phyloP scores from a whole-genome alignment of 106 monocot species.

The Posidonia australis region DNA sequence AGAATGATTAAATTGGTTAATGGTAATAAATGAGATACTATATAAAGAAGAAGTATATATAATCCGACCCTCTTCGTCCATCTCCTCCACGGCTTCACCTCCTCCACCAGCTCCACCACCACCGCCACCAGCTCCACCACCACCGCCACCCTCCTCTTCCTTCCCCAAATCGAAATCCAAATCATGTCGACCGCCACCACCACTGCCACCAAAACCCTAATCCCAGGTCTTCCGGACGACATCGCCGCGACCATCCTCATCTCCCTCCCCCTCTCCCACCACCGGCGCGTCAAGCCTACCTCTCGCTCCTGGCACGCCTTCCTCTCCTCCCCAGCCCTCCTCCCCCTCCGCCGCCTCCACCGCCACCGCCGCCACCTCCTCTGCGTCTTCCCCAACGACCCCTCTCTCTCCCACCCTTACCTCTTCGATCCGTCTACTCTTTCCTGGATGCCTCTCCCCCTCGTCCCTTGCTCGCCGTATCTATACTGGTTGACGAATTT shows the following conservation, averaged over 20 bases:
- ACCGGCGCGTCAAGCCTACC: slow-evolving; percentile 36
- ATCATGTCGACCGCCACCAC: background rate
- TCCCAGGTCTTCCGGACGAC: slow-evolving; percentile 77
- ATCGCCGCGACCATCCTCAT: slow-evolving; percentile 50
- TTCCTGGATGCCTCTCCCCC: slow-evolving; percentile 37
- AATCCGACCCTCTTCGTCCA: no score
- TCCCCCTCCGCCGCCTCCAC: slow-evolving; percentile 12
- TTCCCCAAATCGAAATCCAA: no score
- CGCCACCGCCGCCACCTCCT: slow-evolving; percentile 36
- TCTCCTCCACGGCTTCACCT: no score
- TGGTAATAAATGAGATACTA: no score
- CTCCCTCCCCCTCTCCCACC: slow-evolving; percentile 48
- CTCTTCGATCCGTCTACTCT: slow-evolving; percentile 60
- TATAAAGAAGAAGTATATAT: no score
- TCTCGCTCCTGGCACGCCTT: slow-evolving; percentile 37
- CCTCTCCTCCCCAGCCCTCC: slow-evolving; percentile 28
- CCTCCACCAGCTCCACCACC: no score
- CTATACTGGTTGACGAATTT: slow-evolving; percentile 53
- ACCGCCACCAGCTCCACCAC: no score
- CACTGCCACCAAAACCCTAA: slow-evolving; percentile 22
- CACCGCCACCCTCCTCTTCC: no score
- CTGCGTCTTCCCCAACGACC: slow-evolving; percentile 62
- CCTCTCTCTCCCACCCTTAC: slow-evolving; percentile 33
- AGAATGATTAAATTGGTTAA: no score
- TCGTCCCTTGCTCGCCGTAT: slow-evolving; percentile 37